phyloP scores from a whole-genome alignment of 257 asterid genomes.

The Ophiorrhiza pumila region DNA sequence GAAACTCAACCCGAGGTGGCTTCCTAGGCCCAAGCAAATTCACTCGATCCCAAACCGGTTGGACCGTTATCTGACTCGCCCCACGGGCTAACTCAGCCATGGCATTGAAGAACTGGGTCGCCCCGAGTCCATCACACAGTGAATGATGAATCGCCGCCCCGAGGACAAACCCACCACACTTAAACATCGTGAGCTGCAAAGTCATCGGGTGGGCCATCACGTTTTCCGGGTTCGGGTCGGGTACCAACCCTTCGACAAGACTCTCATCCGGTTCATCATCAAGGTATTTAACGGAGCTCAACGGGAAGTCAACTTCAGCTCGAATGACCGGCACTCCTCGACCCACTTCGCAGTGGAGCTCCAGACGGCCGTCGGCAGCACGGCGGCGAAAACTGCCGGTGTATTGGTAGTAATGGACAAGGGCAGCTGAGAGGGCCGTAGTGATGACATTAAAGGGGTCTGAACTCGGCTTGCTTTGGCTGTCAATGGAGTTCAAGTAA shows the following conservation, averaged over 20 bases:
- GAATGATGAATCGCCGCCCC: constrained; percentile 72
- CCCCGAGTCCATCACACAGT: constrained; percentile 72
- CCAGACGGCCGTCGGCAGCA: constrained; percentile 48
- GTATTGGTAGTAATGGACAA: constrained; percentile 53
- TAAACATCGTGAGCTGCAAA: constrained; percentile 56
- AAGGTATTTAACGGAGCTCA: constrained; percentile 37
- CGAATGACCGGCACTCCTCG: constrained; percentile 56
- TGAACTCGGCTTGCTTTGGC: constrained; percentile 11
- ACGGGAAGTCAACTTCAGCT: constrained; percentile 34
- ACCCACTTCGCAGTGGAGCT: constrained; percentile 51
- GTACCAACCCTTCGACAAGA: constrained; percentile 39
- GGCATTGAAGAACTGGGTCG: constrained; percentile 62
- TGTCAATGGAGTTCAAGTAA: constrained; percentile 34
- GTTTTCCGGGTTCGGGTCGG: constrained; percentile 44
- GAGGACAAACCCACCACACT: constrained; percentile 74
- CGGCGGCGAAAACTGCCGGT: constrained; percentile 52
- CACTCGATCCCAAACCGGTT: constrained; percentile 70
- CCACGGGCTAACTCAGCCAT: constrained; percentile 80
- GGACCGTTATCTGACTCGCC: constrained; percentile 19
- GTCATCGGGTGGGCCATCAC: constrained; percentile 44
- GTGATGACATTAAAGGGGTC: constrained; percentile 65
- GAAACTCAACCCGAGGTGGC: constrained; percentile 48
- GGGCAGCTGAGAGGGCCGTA: constrained; percentile 63
- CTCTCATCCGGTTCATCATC: constrained; percentile 34
- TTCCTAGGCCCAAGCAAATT: constrained; percentile 62